Conservation (phyloP, 345 rosid species). For the Eucalyptus marginata region DNA sequence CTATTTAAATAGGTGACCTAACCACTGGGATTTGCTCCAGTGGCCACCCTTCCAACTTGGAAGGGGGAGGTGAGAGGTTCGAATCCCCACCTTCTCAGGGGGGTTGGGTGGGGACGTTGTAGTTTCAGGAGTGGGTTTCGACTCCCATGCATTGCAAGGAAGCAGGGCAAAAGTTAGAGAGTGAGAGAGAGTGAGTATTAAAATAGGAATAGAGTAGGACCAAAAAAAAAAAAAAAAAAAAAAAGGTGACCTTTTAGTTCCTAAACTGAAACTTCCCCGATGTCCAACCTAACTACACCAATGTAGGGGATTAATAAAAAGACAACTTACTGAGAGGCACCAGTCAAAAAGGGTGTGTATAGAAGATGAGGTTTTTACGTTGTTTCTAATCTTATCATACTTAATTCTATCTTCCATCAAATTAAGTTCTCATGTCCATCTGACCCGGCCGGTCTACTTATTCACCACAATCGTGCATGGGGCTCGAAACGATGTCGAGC, state of each 20-base stretch:
- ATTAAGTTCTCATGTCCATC: background rate
- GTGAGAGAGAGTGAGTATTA: no score
- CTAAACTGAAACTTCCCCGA: background rate
- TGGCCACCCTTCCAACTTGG: no score
- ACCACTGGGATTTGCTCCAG: no score
- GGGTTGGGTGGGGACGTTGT: no score
- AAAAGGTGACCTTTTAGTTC: background rate
- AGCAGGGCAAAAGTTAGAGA: no score
- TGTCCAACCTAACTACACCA: background rate
- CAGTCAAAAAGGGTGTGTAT: background rate
- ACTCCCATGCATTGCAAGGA: no score
- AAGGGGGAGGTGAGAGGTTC: no score
- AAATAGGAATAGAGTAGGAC: no score
- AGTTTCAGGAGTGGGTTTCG: no score
- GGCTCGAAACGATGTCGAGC: background rate
- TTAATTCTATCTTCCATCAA: background rate
- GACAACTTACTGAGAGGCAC: background rate
- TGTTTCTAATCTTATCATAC: background rate
- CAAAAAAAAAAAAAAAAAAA: no score
- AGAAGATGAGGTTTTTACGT: background rate
- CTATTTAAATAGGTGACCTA: background rate
- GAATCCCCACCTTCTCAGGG: no score
- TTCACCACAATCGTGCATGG: background rate
- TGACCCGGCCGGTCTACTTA: background rate
- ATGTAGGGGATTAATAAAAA: background rate